Evolutionary conservation across 2,329 filamentous ascomycete genomes (phyloP).

Genomic region (Ambrosiella xylebori): DNA sequence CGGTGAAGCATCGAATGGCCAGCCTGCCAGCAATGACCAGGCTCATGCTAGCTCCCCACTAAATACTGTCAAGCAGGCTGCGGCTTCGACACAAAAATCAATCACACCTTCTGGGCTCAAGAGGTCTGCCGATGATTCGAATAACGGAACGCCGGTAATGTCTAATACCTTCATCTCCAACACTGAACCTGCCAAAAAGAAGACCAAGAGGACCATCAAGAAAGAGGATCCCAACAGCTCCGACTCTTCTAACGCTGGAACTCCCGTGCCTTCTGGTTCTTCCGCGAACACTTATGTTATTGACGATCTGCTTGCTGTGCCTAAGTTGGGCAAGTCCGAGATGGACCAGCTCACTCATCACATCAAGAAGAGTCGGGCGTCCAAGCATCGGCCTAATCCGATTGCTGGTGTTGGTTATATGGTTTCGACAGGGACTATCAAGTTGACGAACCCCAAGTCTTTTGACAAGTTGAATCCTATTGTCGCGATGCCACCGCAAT

Average conservation of each 20-base stretch:
- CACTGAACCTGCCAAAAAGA: constrained; percentile 21
- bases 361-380: constrained; percentile 22
- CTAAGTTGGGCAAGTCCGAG: constrained; percentile 15
- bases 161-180: background rate
- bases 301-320: constrained; percentile 20
- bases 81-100: constrained; percentile 14
- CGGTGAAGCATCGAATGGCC: constrained; percentile 16
- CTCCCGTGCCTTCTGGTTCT: background rate
- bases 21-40: too few relatives aligned
- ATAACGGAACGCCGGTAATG: constrained; percentile 12
- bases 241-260: background rate
- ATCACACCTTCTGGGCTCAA: constrained; percentile 15
- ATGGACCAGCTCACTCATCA: constrained; percentile 22
- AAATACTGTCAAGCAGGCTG: constrained; percentile 12
- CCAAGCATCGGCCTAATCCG: constrained; percentile 23
- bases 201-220: constrained; percentile 22
- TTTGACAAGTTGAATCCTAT: constrained; percentile 28
- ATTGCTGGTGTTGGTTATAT: constrained; percentile 25
- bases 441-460: constrained; percentile 26
- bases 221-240: constrained; percentile 20
- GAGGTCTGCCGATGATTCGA: constrained; percentile 15
- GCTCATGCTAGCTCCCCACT: constrained; percentile 14
- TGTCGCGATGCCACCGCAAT: constrained; percentile 25
- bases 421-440: constrained; percentile 23
- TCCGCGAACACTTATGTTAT: background rate